Conservation (phyloP, 495 filamentous ascomycete genomes). For the Hypoxylon perforatum region DNA sequence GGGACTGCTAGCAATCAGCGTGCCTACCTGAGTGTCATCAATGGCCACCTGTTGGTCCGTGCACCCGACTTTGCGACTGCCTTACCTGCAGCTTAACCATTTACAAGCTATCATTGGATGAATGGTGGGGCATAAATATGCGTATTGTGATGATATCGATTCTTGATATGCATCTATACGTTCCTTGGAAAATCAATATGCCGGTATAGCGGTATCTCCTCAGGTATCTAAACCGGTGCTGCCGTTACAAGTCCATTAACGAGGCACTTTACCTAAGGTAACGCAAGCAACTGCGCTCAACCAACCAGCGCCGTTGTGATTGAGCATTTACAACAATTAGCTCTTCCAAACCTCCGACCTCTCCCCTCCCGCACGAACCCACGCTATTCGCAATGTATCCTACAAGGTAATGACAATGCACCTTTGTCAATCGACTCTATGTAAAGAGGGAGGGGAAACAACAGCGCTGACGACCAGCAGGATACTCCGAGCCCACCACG, state of each 20-base stretch:
- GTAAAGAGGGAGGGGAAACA: too few species aligned
- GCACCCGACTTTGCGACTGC: too few species aligned
- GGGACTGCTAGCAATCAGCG: too few species aligned
- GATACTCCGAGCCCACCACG: conserved; percentile 52
- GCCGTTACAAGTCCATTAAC: background rate
- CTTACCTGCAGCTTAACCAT: too few species aligned
- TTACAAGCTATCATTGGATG: too few species aligned
- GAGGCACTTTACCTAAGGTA: conserved; percentile 5
- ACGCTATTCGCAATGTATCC: conserved; percentile 53
- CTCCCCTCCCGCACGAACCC: background rate
- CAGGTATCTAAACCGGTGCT: background rate
- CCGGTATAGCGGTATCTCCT: background rate
- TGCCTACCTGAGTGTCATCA: too few species aligned
- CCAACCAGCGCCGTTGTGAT: background rate
- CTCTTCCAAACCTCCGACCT: background rate
- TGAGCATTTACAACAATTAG: conserved; percentile 1
- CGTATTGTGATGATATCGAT: background rate
- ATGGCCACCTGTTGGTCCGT: too few species aligned
- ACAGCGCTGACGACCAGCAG: conserved; percentile 28
- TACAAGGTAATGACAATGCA: conserved; percentile 48
- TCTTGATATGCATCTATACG: background rate
- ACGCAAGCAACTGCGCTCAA: background rate
- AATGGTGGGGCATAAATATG: too few species aligned
- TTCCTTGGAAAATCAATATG: conserved; percentile 1
- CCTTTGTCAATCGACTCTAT: background rate